phyloP scores from a whole-genome alignment of 768 basidiomycete species.

The Amanita fuliginea region DNA sequence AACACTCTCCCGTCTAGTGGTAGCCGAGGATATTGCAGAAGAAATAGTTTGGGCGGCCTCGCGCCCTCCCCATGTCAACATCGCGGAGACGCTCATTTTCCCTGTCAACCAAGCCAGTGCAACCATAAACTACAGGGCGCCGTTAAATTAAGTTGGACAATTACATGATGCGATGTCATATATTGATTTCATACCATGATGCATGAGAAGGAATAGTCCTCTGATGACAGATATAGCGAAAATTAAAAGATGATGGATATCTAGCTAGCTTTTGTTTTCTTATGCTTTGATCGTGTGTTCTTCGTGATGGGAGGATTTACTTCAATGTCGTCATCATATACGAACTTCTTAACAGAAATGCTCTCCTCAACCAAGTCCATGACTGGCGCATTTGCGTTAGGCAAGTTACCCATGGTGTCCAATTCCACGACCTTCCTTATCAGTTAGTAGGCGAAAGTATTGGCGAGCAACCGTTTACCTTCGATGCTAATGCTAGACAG shows the following conservation, averaged over 20 bases:
- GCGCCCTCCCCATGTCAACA: constrained; percentile 85
- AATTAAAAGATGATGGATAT: background rate
- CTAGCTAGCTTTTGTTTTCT: constrained; percentile 29
- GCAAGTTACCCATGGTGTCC: constrained; percentile 65
- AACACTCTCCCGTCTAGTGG: constrained; percentile 36
- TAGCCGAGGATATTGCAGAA: constrained; percentile 84
- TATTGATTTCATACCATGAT: constrained; percentile 4
- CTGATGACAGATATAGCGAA: background rate
- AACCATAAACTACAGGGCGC: constrained; percentile 46
- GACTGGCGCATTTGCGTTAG: constrained; percentile 43
- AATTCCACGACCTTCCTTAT: constrained; percentile 40
- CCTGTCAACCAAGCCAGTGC: constrained; percentile 74
- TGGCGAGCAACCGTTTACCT: constrained; percentile 29
- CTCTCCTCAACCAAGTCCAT: constrained; percentile 51
- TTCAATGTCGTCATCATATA: constrained; percentile 65
- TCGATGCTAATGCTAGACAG: constrained; percentile 57
- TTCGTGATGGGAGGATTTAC: constrained; percentile 25
- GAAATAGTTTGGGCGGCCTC: constrained; percentile 97
- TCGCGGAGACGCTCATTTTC: constrained; percentile 71
- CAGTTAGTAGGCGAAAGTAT: background rate
- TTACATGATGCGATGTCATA: constrained; percentile 7
- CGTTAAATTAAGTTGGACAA: constrained; percentile 19
- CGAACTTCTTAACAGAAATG: constrained; percentile 64
- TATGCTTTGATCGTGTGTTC: constrained; percentile 47
- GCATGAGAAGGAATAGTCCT: background rate